Evolutionary conservation across 202 grass and related monocot species (phyloP).

Genomic region (Zizania palustris): DNA sequence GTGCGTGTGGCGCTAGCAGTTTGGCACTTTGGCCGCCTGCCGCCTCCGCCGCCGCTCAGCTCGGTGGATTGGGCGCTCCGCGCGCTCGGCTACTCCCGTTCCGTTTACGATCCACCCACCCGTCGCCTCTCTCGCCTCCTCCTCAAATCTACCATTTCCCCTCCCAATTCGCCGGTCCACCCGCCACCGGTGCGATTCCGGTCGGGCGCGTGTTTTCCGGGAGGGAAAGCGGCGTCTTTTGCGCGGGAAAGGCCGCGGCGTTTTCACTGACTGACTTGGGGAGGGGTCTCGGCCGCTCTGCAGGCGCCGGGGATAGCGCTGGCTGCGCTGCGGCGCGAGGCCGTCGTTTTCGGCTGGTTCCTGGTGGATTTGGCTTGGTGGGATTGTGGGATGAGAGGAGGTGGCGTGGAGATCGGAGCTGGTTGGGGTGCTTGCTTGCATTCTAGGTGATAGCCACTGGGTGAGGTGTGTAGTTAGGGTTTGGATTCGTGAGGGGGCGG

Average conservation of each 20-base stretch:
- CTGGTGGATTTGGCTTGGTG: conserved; percentile 33
- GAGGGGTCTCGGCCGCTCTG: not conserved
- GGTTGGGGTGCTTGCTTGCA: not conserved
- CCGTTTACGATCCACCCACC: conserved; percentile 35
- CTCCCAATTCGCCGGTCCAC: conserved; percentile 27
- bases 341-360: not conserved
- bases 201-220: not conserved
- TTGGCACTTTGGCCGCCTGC: conserved; percentile 5
- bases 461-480: conserved; percentile 24
- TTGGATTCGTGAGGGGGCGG: conserved; percentile 10
- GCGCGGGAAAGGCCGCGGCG: not conserved
- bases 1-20: no score
- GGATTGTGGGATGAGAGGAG: conserved; percentile 21
- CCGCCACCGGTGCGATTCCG: conserved; percentile 31
- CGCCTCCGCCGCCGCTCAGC: conserved; percentile 9
- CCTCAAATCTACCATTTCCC: not conserved
- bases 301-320: no score
- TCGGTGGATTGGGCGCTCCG: not conserved
- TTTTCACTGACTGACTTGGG: not conserved
- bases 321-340: no score
- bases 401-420: conserved; percentile 30
- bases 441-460: conserved; percentile 20
- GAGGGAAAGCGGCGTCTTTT: not conserved
- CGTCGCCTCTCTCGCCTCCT: not conserved
- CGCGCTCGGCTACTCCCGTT: conserved; percentile 27